Percentiles rank a stretch among this genome's conserved stretches.
These are phyloP conservation scores for Nothophaeocryptopus gaeumannii DNA, from an alignment of 2,329 filamentous ascomycete genomes.

Conservation along the genomic window DNA sequence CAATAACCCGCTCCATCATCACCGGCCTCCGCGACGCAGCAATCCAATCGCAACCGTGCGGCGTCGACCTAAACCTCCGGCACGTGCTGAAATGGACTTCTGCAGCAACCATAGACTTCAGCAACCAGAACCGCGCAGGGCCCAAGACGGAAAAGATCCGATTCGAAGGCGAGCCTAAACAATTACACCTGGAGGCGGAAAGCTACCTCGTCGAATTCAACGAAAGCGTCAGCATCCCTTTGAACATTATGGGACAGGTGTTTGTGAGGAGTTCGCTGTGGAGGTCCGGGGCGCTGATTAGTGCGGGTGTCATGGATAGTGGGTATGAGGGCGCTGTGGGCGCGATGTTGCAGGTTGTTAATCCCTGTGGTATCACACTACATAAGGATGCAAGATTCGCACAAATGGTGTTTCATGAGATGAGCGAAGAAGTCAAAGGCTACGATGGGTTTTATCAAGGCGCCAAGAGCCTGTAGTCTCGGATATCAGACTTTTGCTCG, in stretches of 20 bases:
- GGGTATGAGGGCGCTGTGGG: constrained; percentile 45
- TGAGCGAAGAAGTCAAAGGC: constrained; percentile 36
- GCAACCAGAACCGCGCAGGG: constrained; percentile 9
- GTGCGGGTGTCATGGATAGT: constrained; percentile 43
- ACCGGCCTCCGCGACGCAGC: constrained; percentile 2
- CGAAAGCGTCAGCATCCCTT: constrained; percentile 40
- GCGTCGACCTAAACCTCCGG: constrained; percentile 20
- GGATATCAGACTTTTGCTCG: too few relatives aligned
- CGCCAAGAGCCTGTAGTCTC: constrained; percentile 1
- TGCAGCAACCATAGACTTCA: constrained; percentile 16
- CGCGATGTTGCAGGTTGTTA: constrained; percentile 36
- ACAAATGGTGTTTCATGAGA: constrained; percentile 42
- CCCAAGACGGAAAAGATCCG: constrained; percentile 4
- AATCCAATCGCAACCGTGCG: constrained; percentile 21
- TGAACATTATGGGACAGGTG: constrained; percentile 41
- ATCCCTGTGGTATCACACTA: constrained; percentile 34
- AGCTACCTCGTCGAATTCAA: constrained; percentile 44
- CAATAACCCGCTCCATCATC: constrained; percentile 14
- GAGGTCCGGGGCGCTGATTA: constrained; percentile 39
- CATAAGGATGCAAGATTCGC: constrained; percentile 38
- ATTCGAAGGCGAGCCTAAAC: background rate
- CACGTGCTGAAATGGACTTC: constrained; percentile 14
- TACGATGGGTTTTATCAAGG: constrained; percentile 42
- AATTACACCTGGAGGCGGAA: constrained; percentile 21
- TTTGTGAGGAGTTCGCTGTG: constrained; percentile 42